These are phyloP conservation scores for Lyophyllum atratum DNA, from an alignment of 768 basidiomycete genomes.

Conservation along the genomic window DNA sequence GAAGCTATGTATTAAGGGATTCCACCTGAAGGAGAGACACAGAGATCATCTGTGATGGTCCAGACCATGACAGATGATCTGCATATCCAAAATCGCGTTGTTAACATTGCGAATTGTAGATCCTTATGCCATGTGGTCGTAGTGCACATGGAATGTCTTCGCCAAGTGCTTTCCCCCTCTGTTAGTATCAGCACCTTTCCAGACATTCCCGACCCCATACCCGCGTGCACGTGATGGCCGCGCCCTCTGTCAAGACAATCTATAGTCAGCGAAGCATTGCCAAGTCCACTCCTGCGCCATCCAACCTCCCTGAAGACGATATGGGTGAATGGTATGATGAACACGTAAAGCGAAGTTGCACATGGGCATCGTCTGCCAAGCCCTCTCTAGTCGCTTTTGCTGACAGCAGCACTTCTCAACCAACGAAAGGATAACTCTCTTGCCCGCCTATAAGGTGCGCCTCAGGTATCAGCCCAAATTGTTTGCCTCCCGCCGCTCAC, in stretches of 20 bases:
- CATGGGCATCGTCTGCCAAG: slow-evolving; percentile 7
- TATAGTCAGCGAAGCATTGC: neutral
- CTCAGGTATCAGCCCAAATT: neutral
- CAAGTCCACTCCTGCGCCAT: neutral
- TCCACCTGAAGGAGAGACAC: neutral
- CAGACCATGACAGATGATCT: neutral
- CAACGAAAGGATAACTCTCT: neutral
- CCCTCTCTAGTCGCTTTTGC: neutral
- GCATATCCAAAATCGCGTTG: neutral
- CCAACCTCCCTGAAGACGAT: neutral
- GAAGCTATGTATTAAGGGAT: too few relatives aligned
- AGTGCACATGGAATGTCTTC: neutral
- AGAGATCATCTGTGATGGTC: neutral
- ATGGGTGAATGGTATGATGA: neutral
- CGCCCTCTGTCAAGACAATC: neutral
- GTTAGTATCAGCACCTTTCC: neutral
- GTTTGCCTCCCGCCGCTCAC: neutral
- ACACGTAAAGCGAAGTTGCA: neutral
- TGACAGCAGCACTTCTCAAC: neutral
- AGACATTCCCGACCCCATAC: neutral
- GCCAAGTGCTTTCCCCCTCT: neutral
- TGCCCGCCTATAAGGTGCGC: neutral
- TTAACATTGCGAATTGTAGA: neutral
- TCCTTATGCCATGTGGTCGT: neutral
- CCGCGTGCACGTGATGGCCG: neutral